Percentiles rank a stretch among this genome's conserved stretches.
Evolutionary conservation across 257 asterid genomes (phyloP).

Genomic region (Echium plantagineum): DNA sequence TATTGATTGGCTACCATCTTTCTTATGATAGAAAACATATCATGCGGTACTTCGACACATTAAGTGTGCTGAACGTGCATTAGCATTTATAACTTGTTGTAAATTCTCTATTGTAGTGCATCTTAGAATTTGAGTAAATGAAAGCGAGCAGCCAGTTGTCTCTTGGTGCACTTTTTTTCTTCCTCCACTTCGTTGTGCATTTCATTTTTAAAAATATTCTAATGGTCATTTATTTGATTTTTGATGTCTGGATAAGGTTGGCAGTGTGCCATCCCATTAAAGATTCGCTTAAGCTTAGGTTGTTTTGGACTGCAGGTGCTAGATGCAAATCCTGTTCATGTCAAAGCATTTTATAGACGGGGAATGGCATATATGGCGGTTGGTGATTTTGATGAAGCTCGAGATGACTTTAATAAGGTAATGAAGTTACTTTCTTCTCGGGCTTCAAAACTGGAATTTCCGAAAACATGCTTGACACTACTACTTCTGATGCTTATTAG

Average conservation of each 20-base stretch:
- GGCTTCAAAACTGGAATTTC: background rate
- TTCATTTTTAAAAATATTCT: too few relatives aligned
- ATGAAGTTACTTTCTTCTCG: background rate
- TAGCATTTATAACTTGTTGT: background rate
- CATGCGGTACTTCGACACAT: background rate
- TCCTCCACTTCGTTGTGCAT: background rate
- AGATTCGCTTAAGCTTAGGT: constrained; percentile 4
- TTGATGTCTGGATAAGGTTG: background rate
- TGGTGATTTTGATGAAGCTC: constrained; percentile 89
- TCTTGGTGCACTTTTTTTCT: too few relatives aligned
- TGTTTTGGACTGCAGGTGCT: constrained; percentile 42
- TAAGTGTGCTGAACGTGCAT: background rate
- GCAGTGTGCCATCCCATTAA: background rate
- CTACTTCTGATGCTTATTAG: constrained; percentile 23
- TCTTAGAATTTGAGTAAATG: too few relatives aligned
- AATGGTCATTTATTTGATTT: background rate
- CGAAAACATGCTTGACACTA: background rate
- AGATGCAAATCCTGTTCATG: constrained; percentile 82
- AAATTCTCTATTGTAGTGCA: background rate
- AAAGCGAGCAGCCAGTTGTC: too few relatives aligned
- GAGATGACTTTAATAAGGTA: constrained; percentile 83
- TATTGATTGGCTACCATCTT: background rate
- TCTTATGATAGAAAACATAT: background rate
- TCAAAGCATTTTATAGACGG: constrained; percentile 87
- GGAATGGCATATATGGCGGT: constrained; percentile 89